Conservation (phyloP, 352 stramenopile species). For the Vaucheria bursata region DNA sequence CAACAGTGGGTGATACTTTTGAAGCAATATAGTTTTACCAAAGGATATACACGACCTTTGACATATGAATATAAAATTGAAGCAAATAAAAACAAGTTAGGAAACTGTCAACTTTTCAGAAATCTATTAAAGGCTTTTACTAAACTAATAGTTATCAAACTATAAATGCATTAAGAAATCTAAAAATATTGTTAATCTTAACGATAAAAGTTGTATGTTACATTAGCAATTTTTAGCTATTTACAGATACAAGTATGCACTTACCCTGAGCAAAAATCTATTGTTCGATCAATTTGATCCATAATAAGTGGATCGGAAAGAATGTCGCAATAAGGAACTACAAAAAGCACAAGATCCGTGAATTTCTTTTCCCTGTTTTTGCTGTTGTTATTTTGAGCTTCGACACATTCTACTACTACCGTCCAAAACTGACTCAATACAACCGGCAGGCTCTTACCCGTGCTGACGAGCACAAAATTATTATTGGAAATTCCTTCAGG, state of each 20-base stretch:
- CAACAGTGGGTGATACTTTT: background rate
- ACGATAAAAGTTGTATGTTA: background rate
- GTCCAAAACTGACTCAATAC: too few species aligned
- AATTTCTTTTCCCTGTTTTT: background rate
- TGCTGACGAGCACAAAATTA: too few species aligned
- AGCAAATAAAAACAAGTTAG: background rate
- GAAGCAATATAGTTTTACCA: background rate
- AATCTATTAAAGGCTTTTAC: background rate
- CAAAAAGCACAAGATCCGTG: background rate
- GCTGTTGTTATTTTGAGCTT: background rate
- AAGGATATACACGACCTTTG: background rate
- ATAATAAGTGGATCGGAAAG: background rate
- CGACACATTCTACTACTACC: too few species aligned
- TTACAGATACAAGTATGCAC: background rate
- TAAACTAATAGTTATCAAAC: background rate
- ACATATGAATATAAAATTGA: background rate
- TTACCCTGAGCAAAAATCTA: background rate
- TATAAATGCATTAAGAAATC: background rate
- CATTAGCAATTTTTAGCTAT: background rate
- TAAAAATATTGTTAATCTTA: background rate
- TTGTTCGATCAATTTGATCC: background rate
- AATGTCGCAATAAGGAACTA: background rate
- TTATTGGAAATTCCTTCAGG: too few species aligned
- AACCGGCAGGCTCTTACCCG: too few species aligned
- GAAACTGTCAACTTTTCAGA: background rate